Base-by-base conservation (phyloP, 2,329 filamentous ascomycete genomes). In the Aspergillus neoniger region DNA sequence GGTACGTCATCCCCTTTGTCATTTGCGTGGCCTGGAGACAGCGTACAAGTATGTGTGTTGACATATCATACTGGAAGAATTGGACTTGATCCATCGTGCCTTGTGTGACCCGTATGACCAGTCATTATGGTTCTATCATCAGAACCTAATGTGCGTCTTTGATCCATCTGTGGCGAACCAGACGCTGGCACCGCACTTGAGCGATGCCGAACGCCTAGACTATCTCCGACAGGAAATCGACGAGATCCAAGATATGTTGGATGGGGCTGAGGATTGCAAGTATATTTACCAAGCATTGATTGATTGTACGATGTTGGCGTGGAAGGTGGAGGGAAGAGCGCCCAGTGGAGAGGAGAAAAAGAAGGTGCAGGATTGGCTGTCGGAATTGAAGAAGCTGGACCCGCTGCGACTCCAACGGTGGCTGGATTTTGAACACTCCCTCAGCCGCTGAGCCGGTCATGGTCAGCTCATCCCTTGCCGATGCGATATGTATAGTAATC, bases 71-170 rank as follows among this genome's bases (percentile, higher is more conserved):
- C 21, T 52, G 17, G 50, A 59, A 85, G 95, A 99, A 78, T 82
- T 98, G 54, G 82, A 85, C 25, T 80, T 91, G 47, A 88, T 96
- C 25, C 87, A 89, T 58, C 85, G 88, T 59, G 93, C 90, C 0
- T 82, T 98, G 52, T 95, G 92, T 39, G 93, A 96, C 60, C 92
- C 94, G 0, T 92, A 96, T 67, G 94, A 98, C 72, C 94, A 98
- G 73, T 96, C 92, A 17, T 82, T 97, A 5, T 99, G 95, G 93
- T 96, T 96, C 76, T 98, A 99, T 72, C 92, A 98, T 74, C 90
- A 95, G 68, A 96, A 89, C 70, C 80, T 97, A 59, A 87, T 97
- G 79, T 85, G 87, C 61, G 89, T 88, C 70, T 80, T 90, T 68
- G 80, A 83, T 55, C 82, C 80, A 69, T 79, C 77, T 52, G 79